These are phyloP conservation scores for Clavispora carvajalis DNA, from an alignment of 805 yeast species.

Conservation along the genomic window DNA sequence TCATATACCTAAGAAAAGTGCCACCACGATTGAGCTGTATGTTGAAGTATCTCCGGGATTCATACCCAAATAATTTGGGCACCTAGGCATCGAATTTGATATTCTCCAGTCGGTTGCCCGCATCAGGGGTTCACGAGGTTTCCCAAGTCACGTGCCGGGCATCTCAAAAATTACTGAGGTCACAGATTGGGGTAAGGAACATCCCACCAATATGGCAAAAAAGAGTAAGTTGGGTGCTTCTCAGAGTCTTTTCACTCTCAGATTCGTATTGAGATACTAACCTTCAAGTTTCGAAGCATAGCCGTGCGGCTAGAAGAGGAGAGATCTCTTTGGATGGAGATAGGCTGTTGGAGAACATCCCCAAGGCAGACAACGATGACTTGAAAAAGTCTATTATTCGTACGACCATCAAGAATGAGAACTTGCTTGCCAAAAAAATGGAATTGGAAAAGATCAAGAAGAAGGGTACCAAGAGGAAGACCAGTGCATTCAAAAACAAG, in stretches of 20 bases:
- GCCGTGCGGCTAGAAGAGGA: conserved; percentile 76
- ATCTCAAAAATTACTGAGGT: background rate
- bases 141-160: background rate
- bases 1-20: too few relatives aligned
- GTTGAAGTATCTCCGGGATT: too few relatives aligned
- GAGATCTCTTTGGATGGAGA: conserved; percentile 40
- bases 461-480: conserved; percentile 26
- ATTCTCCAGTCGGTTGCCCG: too few relatives aligned
- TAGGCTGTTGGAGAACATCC: conserved; percentile 45
- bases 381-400: conserved; percentile 61
- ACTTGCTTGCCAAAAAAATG: conserved; percentile 51
- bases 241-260: too few relatives aligned
- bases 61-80: too few relatives aligned
- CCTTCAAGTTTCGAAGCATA: conserved; percentile 52
- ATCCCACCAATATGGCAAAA: conserved; percentile 28
- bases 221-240: conserved; percentile 26
- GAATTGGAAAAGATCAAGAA: conserved; percentile 33
- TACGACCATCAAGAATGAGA: conserved; percentile 61
- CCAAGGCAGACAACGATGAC: conserved; percentile 57
- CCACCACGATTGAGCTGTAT: too few relatives aligned
- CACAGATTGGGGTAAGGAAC: background rate
- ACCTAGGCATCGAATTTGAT: too few relatives aligned
- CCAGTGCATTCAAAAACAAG: conserved; percentile 28
- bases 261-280: conserved; percentile 17
- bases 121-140: too few relatives aligned